Evolutionary conservation across 208 protist species (phyloP).

Genomic region (Porcisia hertigi): DNA sequence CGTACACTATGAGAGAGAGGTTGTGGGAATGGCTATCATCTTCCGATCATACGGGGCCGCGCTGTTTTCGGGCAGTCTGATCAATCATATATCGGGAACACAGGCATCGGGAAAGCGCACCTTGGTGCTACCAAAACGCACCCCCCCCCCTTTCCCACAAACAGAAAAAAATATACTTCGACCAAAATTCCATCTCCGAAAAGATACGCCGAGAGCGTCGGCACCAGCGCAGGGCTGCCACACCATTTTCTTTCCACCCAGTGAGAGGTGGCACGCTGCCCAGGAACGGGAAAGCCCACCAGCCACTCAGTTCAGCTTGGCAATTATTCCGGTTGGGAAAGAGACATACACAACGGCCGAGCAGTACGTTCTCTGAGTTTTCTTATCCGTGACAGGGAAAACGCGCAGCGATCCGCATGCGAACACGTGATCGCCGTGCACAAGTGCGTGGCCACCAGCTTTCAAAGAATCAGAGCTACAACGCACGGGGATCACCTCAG

Average conservation of each 20-base stretch:
- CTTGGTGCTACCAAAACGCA: background rate
- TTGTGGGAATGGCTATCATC: background rate
- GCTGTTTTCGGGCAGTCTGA: too few relatives aligned
- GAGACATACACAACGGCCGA: slow-evolving; percentile 68
- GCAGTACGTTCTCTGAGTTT: slow-evolving; percentile 51
- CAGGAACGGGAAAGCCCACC: background rate
- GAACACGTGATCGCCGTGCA: slow-evolving; percentile 55
- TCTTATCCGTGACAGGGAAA: slow-evolving; percentile 51
- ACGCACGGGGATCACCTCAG: slow-evolving; percentile 60
- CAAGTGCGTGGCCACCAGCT: slow-evolving; percentile 20
- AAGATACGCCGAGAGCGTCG: background rate
- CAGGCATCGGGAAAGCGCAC: background rate
- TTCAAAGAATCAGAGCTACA: slow-evolving; percentile 36
- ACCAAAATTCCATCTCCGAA: background rate
- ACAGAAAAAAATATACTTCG: background rate
- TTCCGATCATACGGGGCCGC: background rate
- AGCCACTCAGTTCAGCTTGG: slow-evolving; percentile 10
- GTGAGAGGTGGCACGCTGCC: background rate
- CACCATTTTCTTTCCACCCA: background rate
- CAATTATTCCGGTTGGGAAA: slow-evolving; percentile 21
- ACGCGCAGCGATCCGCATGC: slow-evolving; percentile 67
- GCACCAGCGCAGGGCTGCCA: background rate
- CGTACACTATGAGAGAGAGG: background rate
- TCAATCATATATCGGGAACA: background rate
- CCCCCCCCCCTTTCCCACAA: background rate